A percentile compares a stretch with the other conserved stretches of the same genome.
phyloP scores from a whole-genome alignment of 495 filamentous ascomycete genomes.

The Cairneyella variabilis region DNA sequence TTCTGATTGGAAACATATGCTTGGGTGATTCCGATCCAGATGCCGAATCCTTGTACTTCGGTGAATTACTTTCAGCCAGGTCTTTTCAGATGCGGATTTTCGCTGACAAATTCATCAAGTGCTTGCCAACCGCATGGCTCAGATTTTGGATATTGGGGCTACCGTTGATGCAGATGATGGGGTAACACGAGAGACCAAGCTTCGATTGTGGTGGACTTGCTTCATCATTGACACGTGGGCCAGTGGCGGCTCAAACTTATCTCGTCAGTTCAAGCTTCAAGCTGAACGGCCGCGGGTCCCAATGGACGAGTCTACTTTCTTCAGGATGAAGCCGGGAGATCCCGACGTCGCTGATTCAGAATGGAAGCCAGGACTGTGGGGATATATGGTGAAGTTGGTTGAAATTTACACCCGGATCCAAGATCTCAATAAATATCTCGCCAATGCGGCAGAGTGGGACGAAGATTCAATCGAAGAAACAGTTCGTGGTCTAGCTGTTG shows the following conservation, averaged over 20 bases:
- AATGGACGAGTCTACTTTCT: constrained; percentile 13
- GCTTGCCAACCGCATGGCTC: constrained; percentile 17
- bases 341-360: neutral
- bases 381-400: constrained; percentile 12
- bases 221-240: constrained; percentile 15
- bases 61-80: constrained; percentile 4
- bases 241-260: constrained; percentile 3
- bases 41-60: constrained; percentile 12
- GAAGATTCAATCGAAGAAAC: constrained; percentile 12
- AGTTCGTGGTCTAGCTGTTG: constrained; percentile 10
- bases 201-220: constrained; percentile 15
- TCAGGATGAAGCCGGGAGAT: neutral
- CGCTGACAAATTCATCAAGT: neutral
- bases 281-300: neutral
- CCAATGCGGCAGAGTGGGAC: constrained; percentile 5
- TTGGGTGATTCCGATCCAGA: constrained; percentile 1
- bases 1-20: constrained; percentile 16
- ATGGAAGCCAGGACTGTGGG: constrained; percentile 16
- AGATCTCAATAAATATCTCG: constrained; percentile 6
- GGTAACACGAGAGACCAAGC: constrained; percentile 6
- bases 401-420: constrained; percentile 10
- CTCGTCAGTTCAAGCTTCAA: neutral
- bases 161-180: neutral
- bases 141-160: constrained; percentile 1
- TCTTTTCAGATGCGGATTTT: neutral